These are phyloP conservation scores for Oryza meyeriana DNA, from an alignment of 176 grass and related monocot genomes.

Conservation along the genomic window DNA sequence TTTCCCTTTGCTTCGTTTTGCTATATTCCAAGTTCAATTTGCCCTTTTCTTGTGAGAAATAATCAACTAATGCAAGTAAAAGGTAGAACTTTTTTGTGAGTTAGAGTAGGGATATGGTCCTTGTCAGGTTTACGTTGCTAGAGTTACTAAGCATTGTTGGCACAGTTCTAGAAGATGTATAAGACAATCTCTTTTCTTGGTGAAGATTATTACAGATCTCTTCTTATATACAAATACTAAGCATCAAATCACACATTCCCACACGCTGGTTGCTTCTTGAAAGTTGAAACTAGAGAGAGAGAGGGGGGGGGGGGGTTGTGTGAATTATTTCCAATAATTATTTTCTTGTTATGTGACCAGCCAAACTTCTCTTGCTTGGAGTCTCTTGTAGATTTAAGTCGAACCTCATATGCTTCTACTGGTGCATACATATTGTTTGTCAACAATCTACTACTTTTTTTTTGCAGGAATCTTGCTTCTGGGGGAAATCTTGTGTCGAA, in stretches of 20 bases:
- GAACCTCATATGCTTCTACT: conserved; percentile 7
- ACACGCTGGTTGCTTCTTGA: neutral
- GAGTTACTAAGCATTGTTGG: neutral
- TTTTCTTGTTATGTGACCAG: neutral
- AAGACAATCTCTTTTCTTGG: neutral
- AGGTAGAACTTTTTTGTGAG: neutral
- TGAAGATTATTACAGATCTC: conserved; percentile 11
- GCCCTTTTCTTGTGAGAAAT: neutral
- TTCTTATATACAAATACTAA: neutral
- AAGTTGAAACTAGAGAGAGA: too few relatives aligned
- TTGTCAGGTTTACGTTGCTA: neutral
- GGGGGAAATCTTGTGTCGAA: conserved; percentile 60
- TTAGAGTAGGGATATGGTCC: neutral
- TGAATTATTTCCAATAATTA: neutral
- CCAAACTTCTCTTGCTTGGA: conserved; percentile 14
- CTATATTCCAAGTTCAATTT: conserved; percentile 1
- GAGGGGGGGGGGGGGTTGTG: too few relatives aligned
- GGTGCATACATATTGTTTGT: neutral
- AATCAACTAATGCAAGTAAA: neutral
- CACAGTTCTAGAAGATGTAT: neutral
- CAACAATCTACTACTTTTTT: conserved; percentile 22
- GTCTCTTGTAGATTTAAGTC: conserved; percentile 18
- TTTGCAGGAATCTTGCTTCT: conserved; percentile 70
- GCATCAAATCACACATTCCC: neutral
- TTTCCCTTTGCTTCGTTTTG: neutral